Evolutionary conservation across 257 asterid genomes (phyloP).

Genomic region (Nicotiana sylvestris): DNA sequence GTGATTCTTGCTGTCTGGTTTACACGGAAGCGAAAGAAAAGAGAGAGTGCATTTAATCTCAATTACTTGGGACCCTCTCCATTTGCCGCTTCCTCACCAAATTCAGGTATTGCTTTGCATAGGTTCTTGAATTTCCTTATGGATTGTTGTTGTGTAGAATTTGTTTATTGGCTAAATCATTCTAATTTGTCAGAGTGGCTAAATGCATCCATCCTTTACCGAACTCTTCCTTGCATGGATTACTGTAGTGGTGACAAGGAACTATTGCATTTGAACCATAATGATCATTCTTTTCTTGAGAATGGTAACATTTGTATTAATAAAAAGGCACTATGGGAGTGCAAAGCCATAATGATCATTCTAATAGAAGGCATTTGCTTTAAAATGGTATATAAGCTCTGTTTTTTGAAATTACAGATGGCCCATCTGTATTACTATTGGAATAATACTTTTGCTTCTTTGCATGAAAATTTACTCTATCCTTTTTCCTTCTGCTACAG

Average conservation of each 20-base stretch:
- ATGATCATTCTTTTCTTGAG: not conserved
- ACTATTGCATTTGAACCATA: not conserved
- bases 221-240: not conserved
- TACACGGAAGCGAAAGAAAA: constrained; percentile 49
- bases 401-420: not conserved
- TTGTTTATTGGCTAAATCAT: not conserved
- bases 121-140: not conserved
- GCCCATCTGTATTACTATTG: not conserved
- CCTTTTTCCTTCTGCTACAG: not conserved
- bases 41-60: constrained; percentile 38
- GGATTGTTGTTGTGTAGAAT: not conserved
- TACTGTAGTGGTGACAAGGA: not conserved
- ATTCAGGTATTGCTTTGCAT: constrained; percentile 53
- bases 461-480: not conserved
- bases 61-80: constrained; percentile 60
- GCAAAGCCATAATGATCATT: not conserved
- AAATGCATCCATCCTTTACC: not conserved
- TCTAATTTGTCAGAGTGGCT: not conserved
- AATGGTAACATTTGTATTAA: too few relatives aligned
- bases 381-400: not conserved
- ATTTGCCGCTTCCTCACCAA: constrained; percentile 68
- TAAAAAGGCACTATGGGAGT: too few relatives aligned
- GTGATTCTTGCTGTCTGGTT: constrained; percentile 59
- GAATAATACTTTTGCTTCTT: not conserved
- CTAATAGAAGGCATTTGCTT: not conserved